phyloP scores from a whole-genome alignment of 352 stramenopile species.

The Phytophthora foliorum region DNA sequence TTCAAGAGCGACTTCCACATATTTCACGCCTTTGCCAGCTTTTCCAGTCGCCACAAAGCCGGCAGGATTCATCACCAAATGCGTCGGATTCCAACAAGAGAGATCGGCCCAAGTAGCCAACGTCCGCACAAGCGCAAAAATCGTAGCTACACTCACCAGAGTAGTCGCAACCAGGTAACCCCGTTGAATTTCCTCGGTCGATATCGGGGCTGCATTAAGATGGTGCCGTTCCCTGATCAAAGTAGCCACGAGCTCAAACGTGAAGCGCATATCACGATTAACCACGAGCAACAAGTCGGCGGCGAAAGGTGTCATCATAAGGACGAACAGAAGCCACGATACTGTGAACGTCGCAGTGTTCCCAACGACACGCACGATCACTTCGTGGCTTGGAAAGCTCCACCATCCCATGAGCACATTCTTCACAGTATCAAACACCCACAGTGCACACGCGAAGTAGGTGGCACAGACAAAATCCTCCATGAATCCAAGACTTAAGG shows the following conservation, averaged over 20 bases:
- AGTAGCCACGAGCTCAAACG: conserved; percentile 41
- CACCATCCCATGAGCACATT: background rate
- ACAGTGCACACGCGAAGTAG: conserved; percentile 37
- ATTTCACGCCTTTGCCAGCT: conserved; percentile 17
- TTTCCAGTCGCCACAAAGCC: background rate
- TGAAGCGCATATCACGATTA: conserved; percentile 48
- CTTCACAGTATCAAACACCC: conserved; percentile 36
- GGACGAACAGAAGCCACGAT: conserved; percentile 38
- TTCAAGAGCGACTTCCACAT: conserved; percentile 19
- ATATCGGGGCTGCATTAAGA: conserved; percentile 42
- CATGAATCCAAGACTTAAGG: conserved; percentile 29
- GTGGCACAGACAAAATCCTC: conserved; percentile 48
- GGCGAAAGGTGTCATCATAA: conserved; percentile 40
- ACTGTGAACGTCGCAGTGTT: conserved; percentile 25
- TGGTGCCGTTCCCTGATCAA: conserved; percentile 40
- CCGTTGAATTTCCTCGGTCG: conserved; percentile 40
- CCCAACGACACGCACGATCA: conserved; percentile 7
- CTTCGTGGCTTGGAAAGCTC: background rate
- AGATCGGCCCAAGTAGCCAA: conserved; percentile 27
- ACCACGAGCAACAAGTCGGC: conserved; percentile 51
- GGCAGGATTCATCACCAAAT: background rate
- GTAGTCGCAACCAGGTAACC: conserved; percentile 33
- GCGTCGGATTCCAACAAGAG: conserved; percentile 24
- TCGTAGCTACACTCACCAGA: conserved; percentile 22
- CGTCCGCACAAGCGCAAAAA: conserved; percentile 23